These are phyloP conservation scores for Harringtonia aguacate DNA, from an alignment of 2,329 filamentous ascomycete genomes.

Conservation along the genomic window DNA sequence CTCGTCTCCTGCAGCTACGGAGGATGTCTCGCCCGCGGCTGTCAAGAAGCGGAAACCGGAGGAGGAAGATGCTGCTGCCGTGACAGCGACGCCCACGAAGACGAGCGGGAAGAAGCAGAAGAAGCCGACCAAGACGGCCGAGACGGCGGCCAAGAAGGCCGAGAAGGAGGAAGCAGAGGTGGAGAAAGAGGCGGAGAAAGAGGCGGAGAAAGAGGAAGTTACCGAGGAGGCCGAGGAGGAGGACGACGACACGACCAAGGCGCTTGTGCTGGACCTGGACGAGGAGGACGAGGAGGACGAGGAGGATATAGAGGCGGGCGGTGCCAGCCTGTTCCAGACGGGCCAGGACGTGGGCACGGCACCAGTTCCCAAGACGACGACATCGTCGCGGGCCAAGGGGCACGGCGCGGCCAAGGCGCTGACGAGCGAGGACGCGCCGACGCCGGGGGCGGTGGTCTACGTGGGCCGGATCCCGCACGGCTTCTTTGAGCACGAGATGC, in stretches of 20 bases:
- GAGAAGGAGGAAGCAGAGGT: background rate
- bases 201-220: too few species aligned
- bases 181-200: too few species aligned
- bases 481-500: conserved; percentile 97
- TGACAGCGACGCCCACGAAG: too few species aligned
- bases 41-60: conserved; percentile 1
- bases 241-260: conserved; percentile 3
- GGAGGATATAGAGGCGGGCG: conserved; percentile 5
- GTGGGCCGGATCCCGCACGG: conserved; percentile 60
- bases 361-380: conserved; percentile 5
- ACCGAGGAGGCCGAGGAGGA: background rate
- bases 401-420: conserved; percentile 1
- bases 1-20: background rate
- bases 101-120: too few species aligned
- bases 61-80: background rate
- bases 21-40: background rate
- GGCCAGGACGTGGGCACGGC: conserved; percentile 14
- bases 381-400: too few species aligned
- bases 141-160: background rate
- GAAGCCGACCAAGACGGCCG: too few species aligned
- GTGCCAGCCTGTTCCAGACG: conserved; percentile 10
- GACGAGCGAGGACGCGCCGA: conserved; percentile 13
- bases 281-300: background rate
- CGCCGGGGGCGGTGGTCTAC: conserved; percentile 66
- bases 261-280: conserved; percentile 3